phyloP scores from a whole-genome alignment of 768 basidiomycete genomes.

The Suillus paluster region DNA sequence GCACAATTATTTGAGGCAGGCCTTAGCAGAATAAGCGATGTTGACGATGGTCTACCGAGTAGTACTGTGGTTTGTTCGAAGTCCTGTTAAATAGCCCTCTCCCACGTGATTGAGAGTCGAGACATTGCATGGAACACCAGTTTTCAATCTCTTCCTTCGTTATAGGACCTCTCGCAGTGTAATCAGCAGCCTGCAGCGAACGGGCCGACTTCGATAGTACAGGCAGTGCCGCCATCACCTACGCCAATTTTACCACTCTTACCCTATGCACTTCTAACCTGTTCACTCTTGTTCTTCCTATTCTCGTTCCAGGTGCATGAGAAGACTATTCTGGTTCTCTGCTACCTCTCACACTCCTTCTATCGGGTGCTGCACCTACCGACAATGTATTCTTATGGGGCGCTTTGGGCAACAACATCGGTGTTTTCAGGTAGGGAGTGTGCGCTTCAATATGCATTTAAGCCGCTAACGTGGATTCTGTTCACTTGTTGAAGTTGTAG shows the following conservation, averaged over 20 bases:
- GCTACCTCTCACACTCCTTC: constrained; percentile 79
- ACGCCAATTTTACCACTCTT: constrained; percentile 69
- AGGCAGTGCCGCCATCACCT: constrained; percentile 26
- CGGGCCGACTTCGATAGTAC: not conserved
- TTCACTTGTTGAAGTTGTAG: constrained; percentile 51
- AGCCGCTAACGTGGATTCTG: constrained; percentile 2
- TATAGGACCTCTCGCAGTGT: no score
- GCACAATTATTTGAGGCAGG: not conserved
- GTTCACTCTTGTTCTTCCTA: constrained; percentile 91
- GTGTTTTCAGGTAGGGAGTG: constrained; percentile 77
- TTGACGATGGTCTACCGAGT: not conserved
- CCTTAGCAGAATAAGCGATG: not conserved
- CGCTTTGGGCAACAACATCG: constrained; percentile 71
- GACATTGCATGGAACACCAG: no score
- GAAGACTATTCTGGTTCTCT: constrained; percentile 87
- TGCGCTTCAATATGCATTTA: not conserved
- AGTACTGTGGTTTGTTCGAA: no score
- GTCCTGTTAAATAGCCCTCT: no score
- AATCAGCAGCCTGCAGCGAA: no score
- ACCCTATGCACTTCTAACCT: constrained; percentile 78
- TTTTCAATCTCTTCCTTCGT: no score
- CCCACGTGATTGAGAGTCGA: no score
- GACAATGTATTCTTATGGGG: constrained; percentile 36
- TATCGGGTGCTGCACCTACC: constrained; percentile 48
- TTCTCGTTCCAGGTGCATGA: constrained; percentile 98